A percentile compares a stretch with the other conserved stretches of the same genome.
Evolutionary conservation across 2,329 filamentous ascomycete genomes (phyloP).

Genomic region (Penicillium verrucosum): DNA sequence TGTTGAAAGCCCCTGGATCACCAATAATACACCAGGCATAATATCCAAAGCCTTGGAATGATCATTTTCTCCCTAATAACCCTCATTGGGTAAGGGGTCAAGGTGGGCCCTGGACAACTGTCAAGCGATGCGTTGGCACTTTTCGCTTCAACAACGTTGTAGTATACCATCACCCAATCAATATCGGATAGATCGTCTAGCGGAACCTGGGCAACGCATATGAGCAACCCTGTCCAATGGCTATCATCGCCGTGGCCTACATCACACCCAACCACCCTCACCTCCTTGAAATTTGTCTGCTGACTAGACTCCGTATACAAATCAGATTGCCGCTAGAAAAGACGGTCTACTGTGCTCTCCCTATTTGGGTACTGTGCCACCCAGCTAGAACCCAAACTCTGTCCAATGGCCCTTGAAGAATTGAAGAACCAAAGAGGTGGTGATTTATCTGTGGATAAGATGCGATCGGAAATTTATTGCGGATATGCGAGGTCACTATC

Average conservation of each 20-base stretch:
- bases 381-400: not conserved
- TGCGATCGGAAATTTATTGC: conserved; percentile 2
- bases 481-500: not conserved
- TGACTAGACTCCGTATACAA: not conserved
- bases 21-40: not conserved
- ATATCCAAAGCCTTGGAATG: not conserved
- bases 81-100: conserved; percentile 1
- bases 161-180: conserved; percentile 1
- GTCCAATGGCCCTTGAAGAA: not conserved
- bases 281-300: not conserved
- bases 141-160: not conserved
- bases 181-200: conserved; percentile 4
- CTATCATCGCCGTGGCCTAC: not conserved
- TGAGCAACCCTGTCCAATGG: not conserved
- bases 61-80: not conserved
- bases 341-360: not conserved
- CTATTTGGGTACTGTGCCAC: not conserved
- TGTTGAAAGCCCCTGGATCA: not conserved
- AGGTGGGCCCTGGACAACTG: conserved; percentile 5
- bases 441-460: not conserved
- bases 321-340: not conserved
- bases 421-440: not conserved
- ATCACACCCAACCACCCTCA: not conserved
- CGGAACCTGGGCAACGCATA: not conserved
- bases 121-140: conserved; percentile 11